phyloP scores from a whole-genome alignment of 1,284 basidiomycete genomes.

The Leccinum subrobustum region DNA sequence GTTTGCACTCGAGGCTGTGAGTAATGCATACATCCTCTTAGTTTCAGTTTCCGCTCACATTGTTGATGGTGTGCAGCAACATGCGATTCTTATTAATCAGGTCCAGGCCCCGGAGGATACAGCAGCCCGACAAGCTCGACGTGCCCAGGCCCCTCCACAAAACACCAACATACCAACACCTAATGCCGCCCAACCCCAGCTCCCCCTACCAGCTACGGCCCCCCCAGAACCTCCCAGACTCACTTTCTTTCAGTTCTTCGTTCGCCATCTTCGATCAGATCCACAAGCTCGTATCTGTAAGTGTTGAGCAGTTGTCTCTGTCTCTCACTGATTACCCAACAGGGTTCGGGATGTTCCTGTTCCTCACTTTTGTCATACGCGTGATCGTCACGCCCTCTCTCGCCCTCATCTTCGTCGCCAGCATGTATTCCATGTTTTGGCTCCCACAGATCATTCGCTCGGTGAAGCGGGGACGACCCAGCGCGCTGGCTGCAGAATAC shows the following conservation, averaged over 20 bases:
- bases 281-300: conserved; percentile 70
- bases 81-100: conserved; percentile 74
- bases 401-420: conserved; percentile 55
- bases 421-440: conserved; percentile 77
- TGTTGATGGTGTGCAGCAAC: conserved; percentile 59
- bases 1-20: conserved; percentile 72
- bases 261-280: conserved; percentile 61
- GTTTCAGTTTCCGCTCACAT: neutral
- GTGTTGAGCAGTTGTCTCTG: conserved; percentile 18
- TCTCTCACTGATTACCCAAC: neutral
- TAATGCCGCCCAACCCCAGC: conserved; percentile 16
- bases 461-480: conserved; percentile 55
- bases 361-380: conserved; percentile 68
- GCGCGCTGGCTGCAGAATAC: conserved; percentile 44
- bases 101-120: conserved; percentile 80
- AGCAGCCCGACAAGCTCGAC: conserved; percentile 29
- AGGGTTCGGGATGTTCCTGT: conserved; percentile 70
- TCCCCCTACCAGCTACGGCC: conserved; percentile 15
- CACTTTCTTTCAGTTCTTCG: conserved; percentile 49
- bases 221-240: conserved; percentile 20
- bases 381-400: conserved; percentile 72
- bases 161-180: neutral
- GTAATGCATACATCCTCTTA: conserved; percentile 24
- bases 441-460: conserved; percentile 82
- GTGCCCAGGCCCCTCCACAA: conserved; percentile 8